Conservation (phyloP, 352 stramenopile species). For the Pythium aristosporum region DNA sequence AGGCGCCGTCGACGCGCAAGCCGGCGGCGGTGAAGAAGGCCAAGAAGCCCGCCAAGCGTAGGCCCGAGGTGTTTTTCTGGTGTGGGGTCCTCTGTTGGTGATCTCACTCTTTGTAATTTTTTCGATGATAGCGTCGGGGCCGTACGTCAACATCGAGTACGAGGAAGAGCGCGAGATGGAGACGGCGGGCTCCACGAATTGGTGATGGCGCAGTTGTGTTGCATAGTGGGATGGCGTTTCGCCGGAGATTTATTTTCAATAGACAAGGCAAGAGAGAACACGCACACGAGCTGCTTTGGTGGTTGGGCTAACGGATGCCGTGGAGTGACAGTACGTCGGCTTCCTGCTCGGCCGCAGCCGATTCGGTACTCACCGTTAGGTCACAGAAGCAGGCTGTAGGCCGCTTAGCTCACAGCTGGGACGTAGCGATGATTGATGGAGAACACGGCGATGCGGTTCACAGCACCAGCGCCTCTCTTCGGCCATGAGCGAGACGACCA, state of each 20-base stretch:
- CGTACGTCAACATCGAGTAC: constrained; percentile 88
- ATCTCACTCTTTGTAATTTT: constrained; percentile 3
- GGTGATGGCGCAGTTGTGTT: constrained; percentile 27
- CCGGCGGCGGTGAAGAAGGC: constrained; percentile 30
- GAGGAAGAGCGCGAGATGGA: constrained; percentile 74
- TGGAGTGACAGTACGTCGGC: too few species aligned
- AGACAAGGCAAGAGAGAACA: background rate
- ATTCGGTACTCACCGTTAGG: too few species aligned
- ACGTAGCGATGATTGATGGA: too few species aligned
- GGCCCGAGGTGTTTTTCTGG: constrained; percentile 18
- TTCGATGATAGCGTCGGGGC: constrained; percentile 35
- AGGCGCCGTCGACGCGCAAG: constrained; percentile 36
- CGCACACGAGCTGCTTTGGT: constrained; percentile 14
- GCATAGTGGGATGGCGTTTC: background rate
- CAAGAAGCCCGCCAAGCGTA: constrained; percentile 75
- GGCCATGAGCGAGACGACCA: too few species aligned
- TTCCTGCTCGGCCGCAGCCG: too few species aligned
- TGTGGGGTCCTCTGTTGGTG: background rate
- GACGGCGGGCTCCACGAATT: constrained; percentile 44
- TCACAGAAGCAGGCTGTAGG: too few species aligned
- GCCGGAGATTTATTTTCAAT: constrained; percentile 1
- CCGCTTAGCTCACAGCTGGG: too few species aligned
- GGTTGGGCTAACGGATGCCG: background rate
- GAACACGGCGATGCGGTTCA: too few species aligned
- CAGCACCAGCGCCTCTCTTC: too few species aligned